Conservation (phyloP, 73 alveolate genomes). For the Paramecium biaurelia region DNA sequence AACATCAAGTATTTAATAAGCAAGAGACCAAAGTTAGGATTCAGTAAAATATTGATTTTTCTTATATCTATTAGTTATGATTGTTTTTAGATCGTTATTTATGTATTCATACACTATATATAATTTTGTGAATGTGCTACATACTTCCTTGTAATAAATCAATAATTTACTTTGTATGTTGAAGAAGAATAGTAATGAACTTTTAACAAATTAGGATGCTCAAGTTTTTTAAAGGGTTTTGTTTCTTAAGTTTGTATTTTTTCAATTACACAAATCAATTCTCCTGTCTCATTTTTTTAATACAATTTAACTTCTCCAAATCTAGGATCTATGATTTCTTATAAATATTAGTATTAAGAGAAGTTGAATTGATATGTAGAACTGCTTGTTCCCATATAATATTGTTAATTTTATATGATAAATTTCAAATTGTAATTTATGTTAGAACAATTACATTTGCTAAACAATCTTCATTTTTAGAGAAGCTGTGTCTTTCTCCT, state of each 20-base stretch:
- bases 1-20: neutral
- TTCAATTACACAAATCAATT: neutral
- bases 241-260: neutral
- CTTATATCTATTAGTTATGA: neutral
- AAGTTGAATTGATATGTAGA: neutral
- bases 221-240: neutral
- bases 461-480: neutral
- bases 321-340: neutral
- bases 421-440: neutral
- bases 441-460: neutral
- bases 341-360: neutral
- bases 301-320: slow-evolving; percentile 22
- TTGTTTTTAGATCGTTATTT: neutral
- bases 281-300: slow-evolving; percentile 17
- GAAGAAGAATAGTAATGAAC: neutral
- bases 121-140: neutral
- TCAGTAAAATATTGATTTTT: neutral
- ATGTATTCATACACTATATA: neutral
- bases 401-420: neutral
- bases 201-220: neutral
- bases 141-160: neutral
- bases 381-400: slow-evolving; percentile 4
- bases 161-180: neutral
- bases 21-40: neutral
- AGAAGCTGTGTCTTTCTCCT: slow-evolving; percentile 40